phyloP scores from a whole-genome alignment of 768 basidiomycete genomes.

The Termitomyces heimii region DNA sequence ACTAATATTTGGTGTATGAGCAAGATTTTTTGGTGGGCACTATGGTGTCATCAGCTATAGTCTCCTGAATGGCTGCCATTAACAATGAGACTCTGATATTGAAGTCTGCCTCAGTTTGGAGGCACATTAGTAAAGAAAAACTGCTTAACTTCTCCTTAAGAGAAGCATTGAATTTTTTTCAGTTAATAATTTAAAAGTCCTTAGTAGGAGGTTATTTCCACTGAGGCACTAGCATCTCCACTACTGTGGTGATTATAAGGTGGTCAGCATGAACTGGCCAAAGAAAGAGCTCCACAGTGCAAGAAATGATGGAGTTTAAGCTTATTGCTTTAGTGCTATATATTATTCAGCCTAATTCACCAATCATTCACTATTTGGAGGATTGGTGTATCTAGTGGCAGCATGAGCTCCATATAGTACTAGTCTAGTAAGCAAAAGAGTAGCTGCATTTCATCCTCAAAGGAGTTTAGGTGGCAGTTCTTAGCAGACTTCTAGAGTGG shows the following conservation, averaged over 20 bases:
- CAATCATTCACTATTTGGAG: neutral
- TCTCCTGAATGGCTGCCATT: neutral
- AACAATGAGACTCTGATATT: neutral
- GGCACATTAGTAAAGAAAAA: neutral
- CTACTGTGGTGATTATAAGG: too few species aligned
- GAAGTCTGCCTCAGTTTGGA: neutral
- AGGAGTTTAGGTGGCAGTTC: neutral
- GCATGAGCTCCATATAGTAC: neutral
- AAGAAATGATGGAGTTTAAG: neutral
- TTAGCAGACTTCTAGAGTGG: neutral
- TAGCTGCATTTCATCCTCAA: neutral
- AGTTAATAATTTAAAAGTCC: neutral
- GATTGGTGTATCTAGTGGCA: neutral
- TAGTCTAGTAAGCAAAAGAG: neutral
- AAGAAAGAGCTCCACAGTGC: too few species aligned
- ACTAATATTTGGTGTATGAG: too few species aligned
- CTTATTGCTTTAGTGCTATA: neutral
- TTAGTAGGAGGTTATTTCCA: too few species aligned
- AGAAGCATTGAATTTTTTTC: neutral
- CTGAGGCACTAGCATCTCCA: too few species aligned
- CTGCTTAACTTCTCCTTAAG: neutral
- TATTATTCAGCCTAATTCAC: neutral
- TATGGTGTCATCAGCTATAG: neutral
- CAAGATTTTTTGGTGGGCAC: neutral
- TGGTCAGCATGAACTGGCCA: neutral